Conservation (phyloP, 2,329 filamentous ascomycete genomes). For the Claviceps cyperi region DNA sequence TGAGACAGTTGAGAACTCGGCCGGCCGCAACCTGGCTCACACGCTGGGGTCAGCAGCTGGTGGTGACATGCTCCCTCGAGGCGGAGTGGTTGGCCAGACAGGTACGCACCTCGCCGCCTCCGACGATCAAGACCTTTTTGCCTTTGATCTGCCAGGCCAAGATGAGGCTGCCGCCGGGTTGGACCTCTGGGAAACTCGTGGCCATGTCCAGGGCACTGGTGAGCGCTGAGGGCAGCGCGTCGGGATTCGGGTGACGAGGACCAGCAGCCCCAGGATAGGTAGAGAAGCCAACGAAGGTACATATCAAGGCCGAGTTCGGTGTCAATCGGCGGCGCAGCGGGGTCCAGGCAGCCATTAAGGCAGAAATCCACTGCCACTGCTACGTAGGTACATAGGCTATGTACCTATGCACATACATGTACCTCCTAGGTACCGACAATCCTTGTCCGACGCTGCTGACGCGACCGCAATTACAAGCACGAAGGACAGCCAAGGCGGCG, state of each 20-base stretch:
- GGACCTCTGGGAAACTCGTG: slow-evolving; percentile 57
- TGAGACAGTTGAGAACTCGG: slow-evolving; percentile 84
- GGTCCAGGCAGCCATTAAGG: not conserved
- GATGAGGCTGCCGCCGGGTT: slow-evolving; percentile 85
- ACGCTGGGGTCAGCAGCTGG: not conserved
- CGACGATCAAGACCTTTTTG: slow-evolving; percentile 82
- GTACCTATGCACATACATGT: not conserved
- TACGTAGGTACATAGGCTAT: not conserved
- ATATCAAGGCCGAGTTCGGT: slow-evolving; percentile 1
- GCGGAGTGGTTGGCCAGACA: not conserved
- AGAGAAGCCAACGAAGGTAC: not conserved
- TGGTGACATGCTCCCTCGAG: not conserved
- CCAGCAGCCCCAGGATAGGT: not conserved
- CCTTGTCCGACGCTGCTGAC: not conserved
- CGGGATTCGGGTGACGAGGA: not conserved
- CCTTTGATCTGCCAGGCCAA: slow-evolving; percentile 89
- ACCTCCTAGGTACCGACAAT: not conserved
- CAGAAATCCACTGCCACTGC: not conserved
- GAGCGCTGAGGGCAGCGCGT: not conserved
- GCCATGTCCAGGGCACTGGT: slow-evolving; percentile 17
- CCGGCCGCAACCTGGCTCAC: slow-evolving; percentile 71
- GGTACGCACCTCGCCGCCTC: slow-evolving; percentile 71
- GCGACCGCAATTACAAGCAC: not conserved
- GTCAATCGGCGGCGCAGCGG: not conserved
- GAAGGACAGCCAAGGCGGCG: not conserved